A percentile compares a stretch with the other conserved stretches of the same genome.
Evolutionary conservation across 352 stramenopile species (phyloP).

Genomic region (Pythium scleroteichum): DNA sequence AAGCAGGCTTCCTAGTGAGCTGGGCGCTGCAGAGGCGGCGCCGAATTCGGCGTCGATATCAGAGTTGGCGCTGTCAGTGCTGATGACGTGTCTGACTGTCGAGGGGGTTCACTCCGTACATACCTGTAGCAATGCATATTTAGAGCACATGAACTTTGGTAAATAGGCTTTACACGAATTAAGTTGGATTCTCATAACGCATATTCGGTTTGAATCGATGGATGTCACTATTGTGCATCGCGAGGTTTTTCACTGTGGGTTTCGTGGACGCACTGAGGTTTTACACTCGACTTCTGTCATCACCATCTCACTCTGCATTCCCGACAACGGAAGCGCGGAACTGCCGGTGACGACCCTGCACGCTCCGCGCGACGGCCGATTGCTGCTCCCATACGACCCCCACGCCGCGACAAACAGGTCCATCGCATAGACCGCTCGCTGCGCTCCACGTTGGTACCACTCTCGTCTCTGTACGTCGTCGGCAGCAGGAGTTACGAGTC

Average conservation of each 20-base stretch:
- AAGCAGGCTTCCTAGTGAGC: too few relatives aligned
- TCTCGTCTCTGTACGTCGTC: not conserved
- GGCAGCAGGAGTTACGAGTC: not conserved
- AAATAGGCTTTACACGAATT: too few relatives aligned
- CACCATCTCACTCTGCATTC: not conserved
- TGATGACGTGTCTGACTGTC: too few relatives aligned
- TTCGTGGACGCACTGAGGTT: not conserved
- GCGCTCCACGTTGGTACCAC: not conserved
- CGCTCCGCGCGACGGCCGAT: not conserved
- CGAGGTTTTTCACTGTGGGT: constrained; percentile 6
- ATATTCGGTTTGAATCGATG: constrained; percentile 2
- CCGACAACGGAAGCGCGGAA: not conserved
- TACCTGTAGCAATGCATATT: constrained; percentile 5
- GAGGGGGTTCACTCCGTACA: too few relatives aligned
- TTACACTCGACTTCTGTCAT: constrained; percentile 9
- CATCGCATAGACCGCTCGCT: not conserved
- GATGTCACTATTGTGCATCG: constrained; percentile 22
- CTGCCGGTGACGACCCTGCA: not conserved
- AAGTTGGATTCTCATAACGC: too few relatives aligned
- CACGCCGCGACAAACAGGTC: not conserved
- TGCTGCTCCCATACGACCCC: not conserved
- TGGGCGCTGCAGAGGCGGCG: too few relatives aligned
- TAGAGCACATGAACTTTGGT: too few relatives aligned
- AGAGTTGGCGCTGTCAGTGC: too few relatives aligned
- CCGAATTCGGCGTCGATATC: too few relatives aligned